These are phyloP conservation scores for Solidago caesia DNA, from an alignment of 129 eudicot species.

Conservation along the genomic window DNA sequence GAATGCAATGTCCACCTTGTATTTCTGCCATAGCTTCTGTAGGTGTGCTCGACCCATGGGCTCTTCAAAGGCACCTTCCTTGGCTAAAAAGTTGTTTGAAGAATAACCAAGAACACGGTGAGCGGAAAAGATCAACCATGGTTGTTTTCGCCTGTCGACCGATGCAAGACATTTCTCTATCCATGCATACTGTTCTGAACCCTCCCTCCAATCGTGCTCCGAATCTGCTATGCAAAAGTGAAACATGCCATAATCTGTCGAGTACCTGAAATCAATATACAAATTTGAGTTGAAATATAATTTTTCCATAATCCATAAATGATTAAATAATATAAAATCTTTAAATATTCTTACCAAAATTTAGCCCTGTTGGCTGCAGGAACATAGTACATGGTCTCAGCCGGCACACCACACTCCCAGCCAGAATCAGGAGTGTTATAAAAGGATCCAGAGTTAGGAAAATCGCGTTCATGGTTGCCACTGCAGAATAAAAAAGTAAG, in stretches of 20 bases:
- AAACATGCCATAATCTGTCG: conserved; percentile 26
- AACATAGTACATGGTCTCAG: conserved; percentile 47
- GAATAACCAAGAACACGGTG: conserved; percentile 28
- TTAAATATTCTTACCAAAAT: conserved; percentile 41
- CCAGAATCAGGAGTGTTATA: conserved; percentile 56
- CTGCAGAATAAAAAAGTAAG: conserved; percentile 29
- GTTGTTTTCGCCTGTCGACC: conserved; percentile 16
- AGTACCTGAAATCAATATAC: background rate
- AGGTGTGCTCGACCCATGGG: conserved; percentile 23
- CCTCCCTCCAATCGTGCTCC: conserved; percentile 25
- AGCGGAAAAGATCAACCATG: conserved; percentile 23
- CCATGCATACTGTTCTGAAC: conserved; percentile 22
- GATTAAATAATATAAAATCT: background rate
- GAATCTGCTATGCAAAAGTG: conserved; percentile 21
- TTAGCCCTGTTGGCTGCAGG: conserved; percentile 74
- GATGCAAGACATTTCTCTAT: conserved; percentile 22
- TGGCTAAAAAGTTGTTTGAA: background rate
- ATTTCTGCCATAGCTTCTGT: conserved; percentile 57
- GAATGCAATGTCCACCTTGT: conserved; percentile 76
- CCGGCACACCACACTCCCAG: conserved; percentile 65
- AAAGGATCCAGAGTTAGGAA: conserved; percentile 56
- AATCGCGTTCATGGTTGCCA: conserved; percentile 73
- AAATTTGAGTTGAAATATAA: background rate
- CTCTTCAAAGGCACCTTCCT: conserved; percentile 15
- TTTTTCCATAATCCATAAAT: no score